Conservation (phyloP, 1,284 basidiomycete genomes). For the Leccinum fallax region DNA sequence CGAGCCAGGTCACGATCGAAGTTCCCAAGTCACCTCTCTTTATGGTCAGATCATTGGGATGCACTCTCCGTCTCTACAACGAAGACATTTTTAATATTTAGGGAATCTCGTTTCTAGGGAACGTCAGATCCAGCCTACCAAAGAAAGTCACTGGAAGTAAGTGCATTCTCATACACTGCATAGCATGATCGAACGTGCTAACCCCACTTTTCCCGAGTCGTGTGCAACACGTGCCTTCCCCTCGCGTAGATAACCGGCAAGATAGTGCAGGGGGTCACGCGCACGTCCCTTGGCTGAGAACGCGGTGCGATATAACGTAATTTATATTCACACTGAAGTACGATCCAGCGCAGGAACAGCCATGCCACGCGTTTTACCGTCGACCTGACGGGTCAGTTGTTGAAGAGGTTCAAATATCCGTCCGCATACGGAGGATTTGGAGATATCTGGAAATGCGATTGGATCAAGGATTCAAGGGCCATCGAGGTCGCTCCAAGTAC, state of each 20-base stretch:
- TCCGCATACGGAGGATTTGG: slow-evolving; percentile 31
- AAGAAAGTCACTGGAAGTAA: slow-evolving; percentile 4
- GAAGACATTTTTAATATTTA: not conserved
- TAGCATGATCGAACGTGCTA: not conserved
- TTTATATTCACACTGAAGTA: not conserved
- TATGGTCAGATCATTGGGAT: not conserved
- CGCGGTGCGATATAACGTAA: slow-evolving; percentile 5
- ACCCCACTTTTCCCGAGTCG: not conserved
- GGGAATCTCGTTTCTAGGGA: not conserved
- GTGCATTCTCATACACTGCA: not conserved
- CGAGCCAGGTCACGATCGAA: not conserved
- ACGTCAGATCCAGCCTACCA: not conserved
- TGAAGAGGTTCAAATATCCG: slow-evolving; percentile 23
- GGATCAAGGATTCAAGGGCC: slow-evolving; percentile 18
- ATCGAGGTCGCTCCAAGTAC: slow-evolving; percentile 15
- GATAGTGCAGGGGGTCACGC: not conserved
- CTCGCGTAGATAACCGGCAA: not conserved
- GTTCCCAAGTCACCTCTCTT: not conserved
- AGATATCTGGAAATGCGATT: slow-evolving; percentile 31
- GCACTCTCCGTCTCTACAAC: not conserved
- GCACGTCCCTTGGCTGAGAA: not conserved
- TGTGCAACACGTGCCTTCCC: not conserved
- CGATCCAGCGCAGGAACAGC: not conserved
- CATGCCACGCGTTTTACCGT: slow-evolving; percentile 7
- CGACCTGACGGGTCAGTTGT: slow-evolving; percentile 20